These are phyloP conservation scores for Dryas integrifolia DNA, from an alignment of 331 rosid genomes.

Conservation along the genomic window DNA sequence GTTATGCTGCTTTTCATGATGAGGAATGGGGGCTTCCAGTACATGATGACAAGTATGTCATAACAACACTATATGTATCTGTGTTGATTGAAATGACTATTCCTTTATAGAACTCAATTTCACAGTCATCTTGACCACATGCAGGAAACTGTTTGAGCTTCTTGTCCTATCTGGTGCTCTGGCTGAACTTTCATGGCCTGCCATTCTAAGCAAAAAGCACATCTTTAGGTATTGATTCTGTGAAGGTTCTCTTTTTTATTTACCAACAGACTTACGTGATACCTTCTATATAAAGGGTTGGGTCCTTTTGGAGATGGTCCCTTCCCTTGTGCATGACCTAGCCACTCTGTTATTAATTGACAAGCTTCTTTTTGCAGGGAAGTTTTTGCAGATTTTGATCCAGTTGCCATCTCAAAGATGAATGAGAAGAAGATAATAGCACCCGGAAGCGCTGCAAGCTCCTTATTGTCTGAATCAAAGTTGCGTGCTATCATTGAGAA, in stretches of 20 bases:
- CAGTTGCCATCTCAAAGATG: constrained; percentile 55
- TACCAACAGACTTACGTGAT: constrained; percentile 12
- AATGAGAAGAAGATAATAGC: constrained; percentile 64
- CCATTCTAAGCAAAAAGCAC: constrained; percentile 72
- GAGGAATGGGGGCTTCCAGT: constrained; percentile 92
- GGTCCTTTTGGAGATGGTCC: constrained; percentile 6
- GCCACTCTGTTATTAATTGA: constrained; percentile 14
- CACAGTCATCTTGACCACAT: constrained; percentile 29
- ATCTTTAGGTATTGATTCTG: constrained; percentile 56
- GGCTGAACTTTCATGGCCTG: constrained; percentile 84
- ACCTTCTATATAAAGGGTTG: background rate
- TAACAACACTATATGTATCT: constrained; percentile 21
- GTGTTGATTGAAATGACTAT: constrained; percentile 15
- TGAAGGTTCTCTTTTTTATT: constrained; percentile 12
- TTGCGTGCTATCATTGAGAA: constrained; percentile 65
- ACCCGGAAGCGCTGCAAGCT: constrained; percentile 58
- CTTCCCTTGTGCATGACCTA: constrained; percentile 8
- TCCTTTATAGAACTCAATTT: background rate
- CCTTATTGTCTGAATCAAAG: constrained; percentile 68
- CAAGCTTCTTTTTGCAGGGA: constrained; percentile 57
- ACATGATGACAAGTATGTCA: constrained; percentile 74
- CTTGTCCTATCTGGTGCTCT: constrained; percentile 73
- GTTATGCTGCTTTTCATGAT: constrained; percentile 67
- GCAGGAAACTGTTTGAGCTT: constrained; percentile 80
- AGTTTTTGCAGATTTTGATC: constrained; percentile 70